A percentile compares a stretch with the other conserved stretches of the same genome.
phyloP scores from a whole-genome alignment of 2,329 filamentous ascomycete genomes.

The Trichophyton schoenleinii region DNA sequence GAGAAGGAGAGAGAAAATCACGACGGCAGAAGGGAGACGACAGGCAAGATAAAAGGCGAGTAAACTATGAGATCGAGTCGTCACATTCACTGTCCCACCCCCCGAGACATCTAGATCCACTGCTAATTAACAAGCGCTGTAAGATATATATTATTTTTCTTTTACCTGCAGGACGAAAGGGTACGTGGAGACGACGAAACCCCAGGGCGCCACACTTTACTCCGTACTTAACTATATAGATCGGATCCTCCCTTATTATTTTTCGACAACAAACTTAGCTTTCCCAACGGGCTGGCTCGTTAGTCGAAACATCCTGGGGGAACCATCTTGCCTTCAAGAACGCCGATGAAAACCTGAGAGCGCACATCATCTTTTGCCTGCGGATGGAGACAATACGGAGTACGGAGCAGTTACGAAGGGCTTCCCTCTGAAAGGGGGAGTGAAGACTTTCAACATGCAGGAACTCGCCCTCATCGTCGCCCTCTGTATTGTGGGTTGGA shows the following conservation, averaged over 20 bases:
- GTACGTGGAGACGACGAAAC: conserved; percentile 1
- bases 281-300: conserved; percentile 1
- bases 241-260: background rate
- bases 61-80: conserved; percentile 2
- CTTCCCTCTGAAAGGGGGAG: background rate
- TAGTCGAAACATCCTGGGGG: conserved; percentile 3
- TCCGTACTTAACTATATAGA: conserved; percentile 1
- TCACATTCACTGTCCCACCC: conserved; percentile 1
- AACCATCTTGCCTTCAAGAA: background rate
- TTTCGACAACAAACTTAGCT: background rate
- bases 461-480: background rate
- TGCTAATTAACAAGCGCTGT: conserved; percentile 3
- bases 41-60: background rate
- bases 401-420: background rate
- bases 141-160: conserved; percentile 1
- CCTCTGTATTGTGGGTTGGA: background rate
- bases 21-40: background rate
- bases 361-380: background rate
- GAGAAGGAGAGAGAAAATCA: background rate
- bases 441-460: background rate
- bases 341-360: background rate
- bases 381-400: background rate
- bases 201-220: background rate
- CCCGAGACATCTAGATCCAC: conserved; percentile 6
- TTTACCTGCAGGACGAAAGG: background rate